phyloP scores from a whole-genome alignment of 1,139 yeast genomes.

The Eremothecium gossypii region DNA sequence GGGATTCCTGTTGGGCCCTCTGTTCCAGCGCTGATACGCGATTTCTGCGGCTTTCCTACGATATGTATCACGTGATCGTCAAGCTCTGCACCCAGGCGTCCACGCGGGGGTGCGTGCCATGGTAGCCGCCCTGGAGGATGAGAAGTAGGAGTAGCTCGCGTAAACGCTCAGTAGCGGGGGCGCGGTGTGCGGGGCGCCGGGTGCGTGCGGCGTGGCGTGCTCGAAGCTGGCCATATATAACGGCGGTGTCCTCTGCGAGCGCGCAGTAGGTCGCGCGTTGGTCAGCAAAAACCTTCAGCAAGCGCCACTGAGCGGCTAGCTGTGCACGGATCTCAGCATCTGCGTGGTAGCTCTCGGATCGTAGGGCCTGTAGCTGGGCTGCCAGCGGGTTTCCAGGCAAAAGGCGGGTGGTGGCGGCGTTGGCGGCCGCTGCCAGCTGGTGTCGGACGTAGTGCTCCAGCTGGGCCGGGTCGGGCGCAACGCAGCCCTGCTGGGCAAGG shows the following conservation, averaged over 20 bases:
- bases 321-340: constrained; percentile 2
- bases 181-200: neutral
- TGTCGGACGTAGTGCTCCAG: constrained; percentile 1
- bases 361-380: neutral
- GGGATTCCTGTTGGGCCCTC: no score
- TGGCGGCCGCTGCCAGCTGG: neutral
- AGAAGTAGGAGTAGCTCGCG: constrained; percentile 5
- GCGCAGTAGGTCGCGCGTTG: neutral
- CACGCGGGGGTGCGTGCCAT: constrained; percentile 5
- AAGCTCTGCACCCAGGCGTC: constrained; percentile 6
- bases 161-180: neutral
- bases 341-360: neutral
- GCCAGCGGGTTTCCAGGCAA: neutral
- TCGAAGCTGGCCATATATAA: neutral
- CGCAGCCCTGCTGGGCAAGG: constrained; percentile 13
- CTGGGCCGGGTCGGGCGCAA: constrained; percentile 5
- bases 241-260: neutral
- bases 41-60: no score
- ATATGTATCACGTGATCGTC: no score
- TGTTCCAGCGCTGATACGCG: no score
- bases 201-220: neutral
- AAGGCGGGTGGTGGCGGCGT: constrained; percentile 1
- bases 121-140: constrained; percentile 9
- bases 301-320: constrained; percentile 2
- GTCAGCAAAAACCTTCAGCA: constrained; percentile 3